phyloP scores from a whole-genome alignment of 768 basidiomycete species.

The Chalciporus piperatus region DNA sequence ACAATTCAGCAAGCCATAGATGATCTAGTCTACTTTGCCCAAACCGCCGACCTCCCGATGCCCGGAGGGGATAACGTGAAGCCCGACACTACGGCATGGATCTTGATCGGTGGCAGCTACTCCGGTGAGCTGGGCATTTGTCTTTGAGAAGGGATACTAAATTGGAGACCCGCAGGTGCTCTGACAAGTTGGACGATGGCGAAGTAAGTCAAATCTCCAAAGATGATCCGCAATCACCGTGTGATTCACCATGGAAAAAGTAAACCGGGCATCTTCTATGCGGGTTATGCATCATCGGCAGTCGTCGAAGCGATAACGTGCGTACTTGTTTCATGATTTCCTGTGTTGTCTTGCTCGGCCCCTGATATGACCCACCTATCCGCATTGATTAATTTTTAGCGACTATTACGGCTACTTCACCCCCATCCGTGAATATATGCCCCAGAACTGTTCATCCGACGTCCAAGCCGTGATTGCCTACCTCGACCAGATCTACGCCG shows the following conservation, averaged over 20 bases:
- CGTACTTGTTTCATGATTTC: constrained; percentile 14
- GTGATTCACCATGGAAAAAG: constrained; percentile 20
- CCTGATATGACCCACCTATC: not conserved
- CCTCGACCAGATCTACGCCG: constrained; percentile 55
- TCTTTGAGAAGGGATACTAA: not conserved
- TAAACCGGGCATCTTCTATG: constrained; percentile 39
- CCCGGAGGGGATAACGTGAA: constrained; percentile 59
- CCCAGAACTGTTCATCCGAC: constrained; percentile 71
- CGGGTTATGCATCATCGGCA: constrained; percentile 45
- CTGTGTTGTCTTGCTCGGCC: not conserved
- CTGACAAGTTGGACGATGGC: constrained; percentile 66
- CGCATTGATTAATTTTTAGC: constrained; percentile 6
- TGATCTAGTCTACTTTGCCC: constrained; percentile 67
- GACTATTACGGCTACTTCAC: constrained; percentile 57
- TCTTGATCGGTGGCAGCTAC: constrained; percentile 43
- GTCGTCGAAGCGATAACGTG: constrained; percentile 45
- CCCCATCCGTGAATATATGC: constrained; percentile 66
- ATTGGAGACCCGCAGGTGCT: constrained; percentile 25
- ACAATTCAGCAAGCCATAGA: constrained; percentile 76
- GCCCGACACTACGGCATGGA: constrained; percentile 48
- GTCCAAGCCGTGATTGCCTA: constrained; percentile 60
- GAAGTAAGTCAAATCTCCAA: constrained; percentile 41
- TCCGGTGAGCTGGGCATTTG: constrained; percentile 19
- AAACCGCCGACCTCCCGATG: constrained; percentile 65
- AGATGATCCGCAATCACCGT: not conserved